Percentiles rank a stretch among this genome's conserved stretches.
phyloP scores from a whole-genome alignment of 768 basidiomycete genomes.

The Lactarius sanguifluus region DNA sequence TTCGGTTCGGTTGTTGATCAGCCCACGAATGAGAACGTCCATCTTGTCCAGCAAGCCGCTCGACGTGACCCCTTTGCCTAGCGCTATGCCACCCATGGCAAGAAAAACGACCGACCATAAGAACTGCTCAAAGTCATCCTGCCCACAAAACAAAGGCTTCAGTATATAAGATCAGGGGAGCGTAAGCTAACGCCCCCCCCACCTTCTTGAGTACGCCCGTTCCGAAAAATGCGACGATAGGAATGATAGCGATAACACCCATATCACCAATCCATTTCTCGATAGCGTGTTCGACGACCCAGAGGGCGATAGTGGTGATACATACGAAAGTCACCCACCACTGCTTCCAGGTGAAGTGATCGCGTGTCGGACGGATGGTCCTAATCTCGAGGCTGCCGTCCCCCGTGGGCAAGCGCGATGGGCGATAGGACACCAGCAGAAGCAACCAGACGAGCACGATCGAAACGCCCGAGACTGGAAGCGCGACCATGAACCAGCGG shows the following conservation, averaged over 20 bases:
- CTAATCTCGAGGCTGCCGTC: slow-evolving; percentile 81
- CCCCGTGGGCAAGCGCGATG: slow-evolving; percentile 67
- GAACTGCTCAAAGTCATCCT: slow-evolving; percentile 96
- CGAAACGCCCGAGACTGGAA: slow-evolving; percentile 87
- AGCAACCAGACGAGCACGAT: slow-evolving; percentile 91
- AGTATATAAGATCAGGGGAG: not conserved
- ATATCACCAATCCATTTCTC: slow-evolving; percentile 85
- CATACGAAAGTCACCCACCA: slow-evolving; percentile 89
- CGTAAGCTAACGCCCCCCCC: slow-evolving; percentile 16
- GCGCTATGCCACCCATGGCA: slow-evolving; percentile 96
- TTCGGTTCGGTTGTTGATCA: slow-evolving; percentile 61
- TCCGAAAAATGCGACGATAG: slow-evolving; percentile 90
- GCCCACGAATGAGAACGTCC: slow-evolving; percentile 56
- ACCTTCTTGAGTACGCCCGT: slow-evolving; percentile 94
- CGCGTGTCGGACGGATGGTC: slow-evolving; percentile 78
- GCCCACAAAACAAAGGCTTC: not conserved
- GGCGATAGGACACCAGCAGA: slow-evolving; percentile 78
- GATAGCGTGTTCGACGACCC: slow-evolving; percentile 85
- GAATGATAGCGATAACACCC: slow-evolving; percentile 95
- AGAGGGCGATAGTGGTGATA: slow-evolving; percentile 78
- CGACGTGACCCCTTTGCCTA: slow-evolving; percentile 89
- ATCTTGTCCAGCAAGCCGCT: slow-evolving; percentile 85
- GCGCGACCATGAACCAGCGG: slow-evolving; percentile 89
- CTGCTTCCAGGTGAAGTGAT: slow-evolving; percentile 79
- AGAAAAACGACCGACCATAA: slow-evolving; percentile 94